Evolutionary conservation across 2,329 filamentous ascomycete genomes (phyloP).

Genomic region (Magnaporthiopsis incrustans): DNA sequence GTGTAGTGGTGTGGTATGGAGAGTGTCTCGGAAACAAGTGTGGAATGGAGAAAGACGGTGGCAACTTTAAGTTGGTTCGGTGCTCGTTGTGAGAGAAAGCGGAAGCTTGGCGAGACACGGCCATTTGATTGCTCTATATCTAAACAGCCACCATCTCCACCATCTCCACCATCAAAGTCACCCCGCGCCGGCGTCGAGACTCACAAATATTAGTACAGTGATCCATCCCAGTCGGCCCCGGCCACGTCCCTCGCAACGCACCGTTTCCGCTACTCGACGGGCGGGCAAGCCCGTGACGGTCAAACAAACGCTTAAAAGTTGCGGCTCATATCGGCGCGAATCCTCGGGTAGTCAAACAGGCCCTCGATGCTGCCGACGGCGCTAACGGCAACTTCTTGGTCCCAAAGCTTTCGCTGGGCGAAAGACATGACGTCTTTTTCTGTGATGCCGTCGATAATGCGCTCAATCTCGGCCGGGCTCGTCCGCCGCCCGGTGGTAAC

Average conservation of each 20-base stretch:
- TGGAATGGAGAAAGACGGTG: background rate
- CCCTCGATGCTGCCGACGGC: slow-evolving; percentile 92
- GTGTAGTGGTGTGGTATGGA: background rate
- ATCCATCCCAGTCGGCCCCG: slow-evolving; percentile 10
- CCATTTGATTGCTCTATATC: slow-evolving; percentile 23
- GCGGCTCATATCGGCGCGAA: slow-evolving; percentile 28
- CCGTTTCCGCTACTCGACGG: slow-evolving; percentile 7
- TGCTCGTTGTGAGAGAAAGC: background rate
- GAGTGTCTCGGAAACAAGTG: background rate
- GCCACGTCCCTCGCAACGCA: slow-evolving; percentile 1
- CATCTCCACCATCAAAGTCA: slow-evolving; percentile 24
- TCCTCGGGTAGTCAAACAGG: slow-evolving; percentile 57
- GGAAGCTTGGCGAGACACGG: slow-evolving; percentile 7
- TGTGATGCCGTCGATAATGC: slow-evolving; percentile 77
- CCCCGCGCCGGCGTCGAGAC: slow-evolving; percentile 29
- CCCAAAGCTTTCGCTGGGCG: slow-evolving; percentile 91
- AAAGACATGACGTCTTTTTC: slow-evolving; percentile 98
- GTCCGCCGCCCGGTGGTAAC: slow-evolving; percentile 92
- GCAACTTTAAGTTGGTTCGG: background rate
- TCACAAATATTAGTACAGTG: slow-evolving; percentile 24
- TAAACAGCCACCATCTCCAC: slow-evolving; percentile 17
- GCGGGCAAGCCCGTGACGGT: background rate
- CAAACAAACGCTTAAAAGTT: slow-evolving; percentile 21
- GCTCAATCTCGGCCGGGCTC: slow-evolving; percentile 89
- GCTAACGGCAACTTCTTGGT: slow-evolving; percentile 89